Base-by-base conservation (phyloP, 768 basidiomycete genomes). In the Leucosporidium creatinivorum region DNA sequence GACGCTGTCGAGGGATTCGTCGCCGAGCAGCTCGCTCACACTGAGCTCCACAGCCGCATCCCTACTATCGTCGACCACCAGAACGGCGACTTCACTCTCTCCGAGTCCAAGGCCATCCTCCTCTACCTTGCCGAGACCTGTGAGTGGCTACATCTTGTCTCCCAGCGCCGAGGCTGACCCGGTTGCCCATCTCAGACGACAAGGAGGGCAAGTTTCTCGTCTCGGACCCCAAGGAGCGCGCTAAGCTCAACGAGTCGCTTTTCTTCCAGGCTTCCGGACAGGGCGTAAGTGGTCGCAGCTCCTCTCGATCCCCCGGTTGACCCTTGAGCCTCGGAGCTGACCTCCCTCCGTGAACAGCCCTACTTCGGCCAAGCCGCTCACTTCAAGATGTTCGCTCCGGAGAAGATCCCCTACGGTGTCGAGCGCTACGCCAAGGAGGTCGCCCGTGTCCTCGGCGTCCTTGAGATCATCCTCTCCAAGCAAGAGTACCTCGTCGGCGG, bases 51-150 rank as follows among this genome's bases (percentile, higher is more conserved):
- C 61, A 69, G 70, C 1, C 61, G 74, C 4, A 70, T 74, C 26
- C 70, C 73, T 1, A 57, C 69, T 19, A 59, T 75, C 55, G 70
- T 75, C 39, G 74, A 75, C 55, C 69, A 74, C 63, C 25, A 58
- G 33, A 73, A 69, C 54, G 50, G 51, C 23, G 66, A 75, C 58
- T 67, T 73, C 26, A 54, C 36, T 23, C 55, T 75, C 28, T 73
- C 68, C 68, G 70, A 74, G 63, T 57, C 57, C 25, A 69, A 70
- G 39, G 73, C 73, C 4, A 66, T 66, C 66, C 48, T 75, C 33
- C 31, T 60, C 15, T 75, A 73, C 67, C 55, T 75, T 21, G 63
- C 66, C 30, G 63, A 59, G 33, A 68, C 66, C 39, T 73, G 62
- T 66, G 2, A 28, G 62, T 58, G 58, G 4, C 30, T 21, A 6